Conservation (phyloP, 2,329 filamentous ascomycete species). For the Cladosporium velox region DNA sequence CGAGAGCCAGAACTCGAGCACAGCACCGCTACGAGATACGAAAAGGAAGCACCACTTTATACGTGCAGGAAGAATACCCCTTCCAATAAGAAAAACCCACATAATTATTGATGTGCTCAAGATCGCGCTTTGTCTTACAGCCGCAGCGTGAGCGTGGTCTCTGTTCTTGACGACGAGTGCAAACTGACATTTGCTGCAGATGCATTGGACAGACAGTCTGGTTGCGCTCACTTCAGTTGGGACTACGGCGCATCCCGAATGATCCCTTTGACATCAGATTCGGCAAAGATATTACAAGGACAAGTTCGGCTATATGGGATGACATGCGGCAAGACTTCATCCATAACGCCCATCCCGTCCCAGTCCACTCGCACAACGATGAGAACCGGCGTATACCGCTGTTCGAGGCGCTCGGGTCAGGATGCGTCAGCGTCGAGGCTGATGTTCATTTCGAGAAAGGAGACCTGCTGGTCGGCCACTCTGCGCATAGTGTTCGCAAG, state of each 20-base stretch:
- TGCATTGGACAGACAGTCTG: not conserved
- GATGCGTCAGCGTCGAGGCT: conserved; percentile 59
- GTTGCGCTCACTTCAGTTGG: not conserved
- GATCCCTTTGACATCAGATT: not conserved
- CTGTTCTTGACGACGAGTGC: no score
- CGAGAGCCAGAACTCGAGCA: no score
- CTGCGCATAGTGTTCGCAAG: conserved; percentile 47
- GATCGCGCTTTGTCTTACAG: no score
- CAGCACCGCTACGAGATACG: no score
- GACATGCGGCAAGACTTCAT: conserved; percentile 22
- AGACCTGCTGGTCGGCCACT: conserved; percentile 57
- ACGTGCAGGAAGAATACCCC: no score
- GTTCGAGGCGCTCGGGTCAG: conserved; percentile 56
- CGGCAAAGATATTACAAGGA: not conserved
- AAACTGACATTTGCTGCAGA: not conserved
- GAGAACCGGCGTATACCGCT: conserved; percentile 59
- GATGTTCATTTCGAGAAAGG: conserved; percentile 57
- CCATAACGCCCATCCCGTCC: conserved; percentile 51
- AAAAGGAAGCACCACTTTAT: no score
- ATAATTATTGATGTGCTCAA: no score
- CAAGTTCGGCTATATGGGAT: conserved; percentile 1
- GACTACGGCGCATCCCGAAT: not conserved
- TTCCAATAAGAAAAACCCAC: no score
- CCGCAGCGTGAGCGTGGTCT: no score
- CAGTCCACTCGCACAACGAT: conserved; percentile 62